Evolutionary conservation across 2,329 filamentous ascomycete genomes (phyloP), one percentile per base, ranked within the genome.

Genomic region (Myriosclerotinia curreyana): DNA sequence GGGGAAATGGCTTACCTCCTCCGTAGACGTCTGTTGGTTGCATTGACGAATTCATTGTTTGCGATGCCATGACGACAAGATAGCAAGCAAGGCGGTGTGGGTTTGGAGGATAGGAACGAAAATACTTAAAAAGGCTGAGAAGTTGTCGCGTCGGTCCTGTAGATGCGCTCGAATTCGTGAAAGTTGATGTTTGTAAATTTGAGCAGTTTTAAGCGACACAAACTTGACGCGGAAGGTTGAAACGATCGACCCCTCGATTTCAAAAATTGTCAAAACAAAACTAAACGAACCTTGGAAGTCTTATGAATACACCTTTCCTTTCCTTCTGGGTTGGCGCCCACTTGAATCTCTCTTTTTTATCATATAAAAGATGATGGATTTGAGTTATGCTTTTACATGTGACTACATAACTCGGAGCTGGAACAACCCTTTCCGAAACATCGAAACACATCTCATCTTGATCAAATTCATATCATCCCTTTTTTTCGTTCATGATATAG

Each of bases 11-110:
- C 20, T 68, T 75, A 86, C 84, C 84, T 82, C 84, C 84, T 70
- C 84, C 84, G 69, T 87, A 87, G 66, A 86, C 80, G 74, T 87
- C 84, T 64, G 83, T 86, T 67, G 84, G 84, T 76, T 82, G 82
- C 68, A 79, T 79, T 73, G 83, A 78, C 71, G 83, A 81, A 53
- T 79, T 79, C 69, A 86, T 74, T 65, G 82, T 81, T 76, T 85
- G 81, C 76, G 85, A 83, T 66, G 83, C 80, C 83, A 85, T 86
- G 48, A 34, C 65, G 17, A 53, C 5, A 40, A 31, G 20, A 40
- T 15, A 42, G 22, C 31, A 22, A 14, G n/a, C 25, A 28, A 20
- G 40, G 42, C 15, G 31, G 12, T 58, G 40, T 15, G 5, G n/a
- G 54, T 44, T 44, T 38, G 34, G 46, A 52, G 28, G 58, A 31